Conservation (phyloP, 805 yeast genomes). For the Wickerhamiella hasegawae region DNA sequence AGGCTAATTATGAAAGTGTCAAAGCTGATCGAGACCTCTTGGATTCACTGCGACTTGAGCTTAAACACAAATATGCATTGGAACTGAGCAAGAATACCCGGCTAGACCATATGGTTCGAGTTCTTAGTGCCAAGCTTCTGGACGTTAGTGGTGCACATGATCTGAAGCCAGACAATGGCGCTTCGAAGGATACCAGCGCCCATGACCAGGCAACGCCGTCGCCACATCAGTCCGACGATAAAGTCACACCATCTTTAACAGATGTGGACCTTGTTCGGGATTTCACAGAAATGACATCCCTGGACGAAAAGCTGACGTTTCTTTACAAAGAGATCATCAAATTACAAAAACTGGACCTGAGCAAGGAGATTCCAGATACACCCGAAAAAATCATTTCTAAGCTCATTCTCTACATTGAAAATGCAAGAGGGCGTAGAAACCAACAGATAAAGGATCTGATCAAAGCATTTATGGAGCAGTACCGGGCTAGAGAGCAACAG, state of each 20-base stretch:
- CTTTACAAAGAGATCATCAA: constrained; percentile 4
- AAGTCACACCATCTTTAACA: no score
- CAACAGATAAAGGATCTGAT: constrained; percentile 6
- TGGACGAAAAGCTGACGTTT: constrained; percentile 5
- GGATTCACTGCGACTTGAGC: no score
- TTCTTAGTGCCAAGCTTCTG: constrained; percentile 4
- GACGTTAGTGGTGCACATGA: not conserved
- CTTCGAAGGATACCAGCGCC: no score
- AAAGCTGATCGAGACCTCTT: no score
- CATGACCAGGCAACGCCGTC: no score
- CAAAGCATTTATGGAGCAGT: constrained; percentile 5
- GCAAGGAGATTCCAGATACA: constrained; percentile 4
- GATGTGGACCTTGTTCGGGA: constrained; percentile 1
- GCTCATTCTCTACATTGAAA: constrained; percentile 5
- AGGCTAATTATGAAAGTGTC: no score
- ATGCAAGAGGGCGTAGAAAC: constrained; percentile 3
- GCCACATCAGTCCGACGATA: no score
- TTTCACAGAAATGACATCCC: constrained; percentile 2
- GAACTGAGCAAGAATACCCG: constrained; percentile 6
- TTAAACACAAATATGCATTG: constrained; percentile 6
- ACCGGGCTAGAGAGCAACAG: constrained; percentile 6
- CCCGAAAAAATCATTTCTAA: constrained; percentile 6
- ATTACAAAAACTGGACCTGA: constrained; percentile 4
- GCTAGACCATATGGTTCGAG: constrained; percentile 7
- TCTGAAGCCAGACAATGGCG: no score